phyloP scores from a whole-genome alignment of 768 basidiomycete genomes.

The Paxillus involutus region DNA sequence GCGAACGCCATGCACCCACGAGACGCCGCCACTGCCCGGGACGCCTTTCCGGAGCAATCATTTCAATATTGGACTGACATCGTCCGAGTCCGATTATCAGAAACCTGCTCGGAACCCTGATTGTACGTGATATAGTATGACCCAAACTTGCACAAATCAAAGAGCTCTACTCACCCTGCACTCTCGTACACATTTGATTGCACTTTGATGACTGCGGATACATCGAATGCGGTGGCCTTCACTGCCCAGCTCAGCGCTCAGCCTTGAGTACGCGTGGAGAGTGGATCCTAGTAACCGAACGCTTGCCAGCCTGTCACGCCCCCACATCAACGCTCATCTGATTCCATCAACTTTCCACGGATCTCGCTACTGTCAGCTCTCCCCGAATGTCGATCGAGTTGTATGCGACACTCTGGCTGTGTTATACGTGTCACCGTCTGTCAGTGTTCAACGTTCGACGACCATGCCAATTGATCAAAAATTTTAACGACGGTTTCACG shows the following conservation, averaged over 20 bases:
- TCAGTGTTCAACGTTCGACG: too few relatives aligned
- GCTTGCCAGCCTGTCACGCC: neutral
- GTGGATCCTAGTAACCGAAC: neutral
- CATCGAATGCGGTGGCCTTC: neutral
- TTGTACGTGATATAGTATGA: conserved; percentile 15
- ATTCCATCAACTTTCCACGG: too few relatives aligned
- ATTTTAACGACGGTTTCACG: too few relatives aligned
- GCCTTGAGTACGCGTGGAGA: neutral
- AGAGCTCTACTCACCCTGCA: neutral
- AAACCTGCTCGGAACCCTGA: conserved; percentile 1
- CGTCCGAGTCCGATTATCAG: neutral
- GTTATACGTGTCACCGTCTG: too few relatives aligned
- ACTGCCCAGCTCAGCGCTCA: neutral
- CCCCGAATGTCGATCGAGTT: too few relatives aligned
- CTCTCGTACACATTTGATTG: neutral
- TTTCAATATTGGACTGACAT: neutral
- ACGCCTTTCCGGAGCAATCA: neutral
- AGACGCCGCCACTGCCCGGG: neutral
- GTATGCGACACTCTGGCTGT: too few relatives aligned
- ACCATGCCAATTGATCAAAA: too few relatives aligned
- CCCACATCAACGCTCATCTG: neutral
- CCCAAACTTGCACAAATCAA: neutral
- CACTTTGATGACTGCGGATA: neutral
- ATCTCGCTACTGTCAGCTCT: too few relatives aligned
- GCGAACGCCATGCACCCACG: neutral